phyloP scores from a whole-genome alignment of 2,329 filamentous ascomycete species.

The Apiospora koreana region DNA sequence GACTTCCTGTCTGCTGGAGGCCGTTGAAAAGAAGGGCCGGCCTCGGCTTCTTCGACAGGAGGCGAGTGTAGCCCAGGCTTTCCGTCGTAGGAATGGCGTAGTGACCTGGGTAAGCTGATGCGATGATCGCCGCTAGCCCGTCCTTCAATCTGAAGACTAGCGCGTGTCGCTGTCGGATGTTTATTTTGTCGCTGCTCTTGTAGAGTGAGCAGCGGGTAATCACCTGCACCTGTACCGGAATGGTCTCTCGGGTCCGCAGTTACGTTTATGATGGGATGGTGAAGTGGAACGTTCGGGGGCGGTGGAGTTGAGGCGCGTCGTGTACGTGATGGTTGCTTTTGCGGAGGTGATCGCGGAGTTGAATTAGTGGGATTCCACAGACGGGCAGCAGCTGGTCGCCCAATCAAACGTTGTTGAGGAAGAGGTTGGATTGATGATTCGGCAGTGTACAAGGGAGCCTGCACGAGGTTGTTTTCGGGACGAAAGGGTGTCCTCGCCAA shows the following conservation, averaged over 20 bases:
- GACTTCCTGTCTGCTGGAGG: constrained; percentile 21
- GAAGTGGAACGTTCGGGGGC: constrained; percentile 52
- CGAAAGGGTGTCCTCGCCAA: constrained; percentile 18
- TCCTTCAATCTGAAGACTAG: constrained; percentile 54
- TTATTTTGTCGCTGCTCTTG: constrained; percentile 50
- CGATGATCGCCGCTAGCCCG: constrained; percentile 47
- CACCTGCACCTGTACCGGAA: constrained; percentile 41
- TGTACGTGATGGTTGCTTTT: constrained; percentile 25
- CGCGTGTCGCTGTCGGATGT: constrained; percentile 43
- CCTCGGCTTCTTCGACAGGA: constrained; percentile 23
- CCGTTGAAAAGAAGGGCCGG: constrained; percentile 26
- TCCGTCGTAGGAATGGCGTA: constrained; percentile 56
- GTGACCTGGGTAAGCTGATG: constrained; percentile 54
- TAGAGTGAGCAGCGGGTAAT: constrained; percentile 53
- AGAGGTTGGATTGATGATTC: constrained; percentile 2
- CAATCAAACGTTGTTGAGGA: constrained; percentile 33
- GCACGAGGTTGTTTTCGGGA: constrained; percentile 9
- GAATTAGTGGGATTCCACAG: constrained; percentile 65
- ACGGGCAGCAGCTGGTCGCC: constrained; percentile 47
- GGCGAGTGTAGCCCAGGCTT: constrained; percentile 28
- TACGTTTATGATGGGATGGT: constrained; percentile 44
- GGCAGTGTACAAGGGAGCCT: not conserved
- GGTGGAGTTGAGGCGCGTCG: constrained; percentile 56
- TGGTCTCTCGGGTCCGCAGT: constrained; percentile 38
- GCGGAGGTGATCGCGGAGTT: constrained; percentile 44